A percentile compares a stretch with the other conserved stretches of the same genome.
These are phyloP conservation scores for Biscogniauxia marginata DNA, from an alignment of 2,329 filamentous ascomycete genomes.

Conservation along the genomic window DNA sequence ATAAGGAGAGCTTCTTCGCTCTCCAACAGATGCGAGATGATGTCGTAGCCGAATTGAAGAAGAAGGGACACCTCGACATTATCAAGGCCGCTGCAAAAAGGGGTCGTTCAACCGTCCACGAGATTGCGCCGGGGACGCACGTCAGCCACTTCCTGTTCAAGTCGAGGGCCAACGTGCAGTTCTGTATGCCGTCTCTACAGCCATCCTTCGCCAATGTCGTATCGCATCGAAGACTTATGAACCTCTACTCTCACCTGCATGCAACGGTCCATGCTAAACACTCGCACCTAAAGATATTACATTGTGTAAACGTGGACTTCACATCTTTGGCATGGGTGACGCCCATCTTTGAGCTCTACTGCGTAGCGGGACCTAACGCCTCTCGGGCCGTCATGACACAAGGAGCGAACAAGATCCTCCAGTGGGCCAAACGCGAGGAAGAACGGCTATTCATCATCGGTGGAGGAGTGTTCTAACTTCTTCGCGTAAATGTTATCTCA, in stretches of 20 bases:
- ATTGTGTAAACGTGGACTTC: constrained; percentile 71
- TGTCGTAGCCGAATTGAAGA: constrained; percentile 66
- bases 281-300: constrained; percentile 81
- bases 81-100: constrained; percentile 70
- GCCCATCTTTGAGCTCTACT: constrained; percentile 90
- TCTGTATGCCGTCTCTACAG: constrained; percentile 81
- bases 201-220: constrained; percentile 62
- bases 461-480: constrained; percentile 73
- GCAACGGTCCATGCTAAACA: constrained; percentile 81
- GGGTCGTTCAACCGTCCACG: constrained; percentile 69
- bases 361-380: constrained; percentile 77
- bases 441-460: constrained; percentile 95
- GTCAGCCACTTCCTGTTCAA: constrained; percentile 96
- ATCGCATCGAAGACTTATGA: constrained; percentile 71
- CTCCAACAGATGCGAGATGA: constrained; percentile 71
- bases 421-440: constrained; percentile 90
- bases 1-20: constrained; percentile 91
- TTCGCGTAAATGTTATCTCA: no score
- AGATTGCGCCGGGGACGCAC: constrained; percentile 77
- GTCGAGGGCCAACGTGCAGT: constrained; percentile 90
- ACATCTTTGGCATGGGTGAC: constrained; percentile 89
- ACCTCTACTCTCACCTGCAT: constrained; percentile 82
- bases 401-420: constrained; percentile 83
- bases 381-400: constrained; percentile 69
- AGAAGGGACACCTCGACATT: constrained; percentile 70